A percentile compares a stretch with the other conserved stretches of the same genome.
Evolutionary conservation across 148 eudicot species (phyloP).

Genomic region (Rhododendron ferrugineum): DNA sequence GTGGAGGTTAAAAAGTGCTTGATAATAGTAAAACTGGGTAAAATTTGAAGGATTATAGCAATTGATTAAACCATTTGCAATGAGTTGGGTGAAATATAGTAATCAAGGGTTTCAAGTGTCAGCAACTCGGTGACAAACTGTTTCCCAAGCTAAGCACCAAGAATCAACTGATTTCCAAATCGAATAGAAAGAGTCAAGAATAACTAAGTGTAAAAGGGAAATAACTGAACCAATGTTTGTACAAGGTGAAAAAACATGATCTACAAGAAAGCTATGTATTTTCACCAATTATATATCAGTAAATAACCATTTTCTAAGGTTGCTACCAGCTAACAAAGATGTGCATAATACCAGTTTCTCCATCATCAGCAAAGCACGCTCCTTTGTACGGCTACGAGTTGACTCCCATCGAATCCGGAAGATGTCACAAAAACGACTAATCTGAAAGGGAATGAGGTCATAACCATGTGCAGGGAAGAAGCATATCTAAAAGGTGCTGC

Average conservation of each 20-base stretch:
- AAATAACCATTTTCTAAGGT: not conserved
- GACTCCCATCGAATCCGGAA: conserved; percentile 93
- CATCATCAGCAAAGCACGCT: conserved; percentile 94
- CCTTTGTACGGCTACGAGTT: conserved; percentile 84
- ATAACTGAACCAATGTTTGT: not conserved
- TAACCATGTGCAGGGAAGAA: not conserved
- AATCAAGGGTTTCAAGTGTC: not conserved
- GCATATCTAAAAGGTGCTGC: not conserved
- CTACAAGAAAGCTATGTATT: not conserved
- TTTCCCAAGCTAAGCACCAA: not conserved
- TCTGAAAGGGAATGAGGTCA: conserved; percentile 28
- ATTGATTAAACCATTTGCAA: not conserved
- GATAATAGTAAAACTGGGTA: not conserved
- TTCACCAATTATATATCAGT: not conserved
- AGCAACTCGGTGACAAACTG: not conserved
- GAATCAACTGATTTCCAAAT: not conserved
- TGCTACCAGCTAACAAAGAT: conserved; percentile 5
- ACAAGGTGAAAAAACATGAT: not conserved
- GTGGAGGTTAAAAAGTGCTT: not conserved
- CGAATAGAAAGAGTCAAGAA: not conserved
- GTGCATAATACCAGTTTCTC: conserved; percentile 58
- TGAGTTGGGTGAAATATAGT: not conserved
- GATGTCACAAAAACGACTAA: conserved; percentile 59
- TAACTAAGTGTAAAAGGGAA: not conserved
- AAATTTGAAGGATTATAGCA: not conserved